Evolutionary conservation across 2,329 filamentous ascomycete species (phyloP), one percentile per base, ranked within the genome.

Genomic region (Colletotrichum navitas): DNA sequence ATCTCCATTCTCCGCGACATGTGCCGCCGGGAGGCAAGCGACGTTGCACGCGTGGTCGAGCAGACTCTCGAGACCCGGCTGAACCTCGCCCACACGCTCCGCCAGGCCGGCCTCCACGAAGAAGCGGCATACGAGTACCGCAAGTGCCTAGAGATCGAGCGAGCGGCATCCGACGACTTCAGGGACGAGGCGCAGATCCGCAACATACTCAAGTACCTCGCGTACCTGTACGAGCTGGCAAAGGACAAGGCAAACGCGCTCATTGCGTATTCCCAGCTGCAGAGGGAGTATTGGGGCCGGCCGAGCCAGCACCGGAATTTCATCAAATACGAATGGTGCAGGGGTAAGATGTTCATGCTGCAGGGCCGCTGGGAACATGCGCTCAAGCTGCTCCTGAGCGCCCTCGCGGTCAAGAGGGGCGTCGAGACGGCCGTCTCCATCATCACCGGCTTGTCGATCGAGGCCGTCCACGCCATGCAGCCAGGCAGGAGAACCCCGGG

Each of bases 341-440:
- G 73, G 1, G 73, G 68, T 4, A 73, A 73, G 26, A 73, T 74
- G 73, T 72, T 74, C n/a, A 69, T 71, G 67, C 12, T 73, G 14
- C 73, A 71, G 7, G 64, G 72, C 0, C 55, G 70, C 7, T 73
- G 72, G 72, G 72, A 72, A 2, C 54, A 74, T 14, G 72, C 72
- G 11, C n/a, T 73, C 21, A 73, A 70, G 49, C 36, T 74, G 59
- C 63, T 74, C 1, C 58, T 73, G 34, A 63, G 73, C 47, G 67
- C 72, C 26, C 65, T 71, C 12, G 63, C 67, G n/a, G 65, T 66
- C 24, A 71, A 56, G 41, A 61, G 61, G 26, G 71, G 71, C 4
- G 45, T 66, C 34, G 60, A 65, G 49, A 61, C 66, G 39, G 70
- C 66, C 1, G 67, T 70, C 5, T 52, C 67, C 4, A 70, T 70